phyloP scores from a whole-genome alignment of 805 yeast genomes.

The Diddensiella caesifluorescens region DNA sequence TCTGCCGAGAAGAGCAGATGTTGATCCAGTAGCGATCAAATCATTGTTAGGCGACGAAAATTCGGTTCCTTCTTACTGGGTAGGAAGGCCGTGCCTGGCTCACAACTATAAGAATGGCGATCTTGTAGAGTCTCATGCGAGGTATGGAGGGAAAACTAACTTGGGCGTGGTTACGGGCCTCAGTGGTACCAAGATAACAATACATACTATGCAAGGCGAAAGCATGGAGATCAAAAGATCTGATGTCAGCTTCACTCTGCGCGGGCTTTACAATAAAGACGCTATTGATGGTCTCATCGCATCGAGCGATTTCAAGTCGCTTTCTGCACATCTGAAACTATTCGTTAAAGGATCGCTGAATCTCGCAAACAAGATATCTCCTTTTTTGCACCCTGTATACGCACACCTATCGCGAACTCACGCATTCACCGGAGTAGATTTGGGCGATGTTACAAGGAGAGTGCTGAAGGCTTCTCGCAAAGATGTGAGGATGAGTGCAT shows the following conservation, averaged over 20 bases:
- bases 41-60: too few relatives aligned
- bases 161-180: background rate
- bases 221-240: background rate
- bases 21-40: too few relatives aligned
- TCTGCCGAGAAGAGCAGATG: too few relatives aligned
- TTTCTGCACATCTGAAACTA: background rate
- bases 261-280: background rate
- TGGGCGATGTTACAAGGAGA: background rate
- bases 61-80: too few relatives aligned
- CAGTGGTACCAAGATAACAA: background rate
- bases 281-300: background rate
- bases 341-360: background rate
- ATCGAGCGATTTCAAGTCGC: background rate
- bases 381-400: slow-evolving; percentile 1
- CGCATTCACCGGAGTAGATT: background rate
- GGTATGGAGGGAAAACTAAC: background rate
- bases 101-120: too few relatives aligned
- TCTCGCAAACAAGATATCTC: background rate
- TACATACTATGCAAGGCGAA: background rate
- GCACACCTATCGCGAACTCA: background rate
- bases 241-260: background rate
- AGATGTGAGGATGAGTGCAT: background rate
- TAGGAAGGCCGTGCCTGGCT: too few relatives aligned
- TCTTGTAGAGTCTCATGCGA: background rate
- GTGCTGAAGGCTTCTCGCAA: background rate